Base-by-base conservation (phyloP, 2,329 filamentous ascomycete genomes). In the Cordyceps cicadae region DNA sequence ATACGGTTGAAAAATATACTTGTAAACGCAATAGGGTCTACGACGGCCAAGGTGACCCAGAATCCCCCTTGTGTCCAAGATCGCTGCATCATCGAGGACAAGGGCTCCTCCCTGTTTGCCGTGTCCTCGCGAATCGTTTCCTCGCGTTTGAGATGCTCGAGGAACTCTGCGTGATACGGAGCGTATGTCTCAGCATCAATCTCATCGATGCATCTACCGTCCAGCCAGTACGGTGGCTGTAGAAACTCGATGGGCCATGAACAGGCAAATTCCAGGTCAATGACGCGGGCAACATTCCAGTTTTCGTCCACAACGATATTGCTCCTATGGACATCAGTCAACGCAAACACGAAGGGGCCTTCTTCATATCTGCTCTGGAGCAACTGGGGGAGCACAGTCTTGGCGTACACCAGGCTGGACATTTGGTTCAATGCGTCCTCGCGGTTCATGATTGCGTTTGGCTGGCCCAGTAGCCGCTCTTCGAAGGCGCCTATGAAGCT, bases 291-390 rank as follows among this genome's bases (percentile, higher is more conserved):
- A 39, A 75, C 64, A 51, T 71, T 67, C 70, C 71, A 74, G 45
- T 72, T 55, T 15, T 67, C 54, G 59, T 75, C 71, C 5, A 74
- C 71, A 54, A 75, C 69, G 15, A 74, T 71, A 59, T 78, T 77
- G 60, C 72, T 73, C 52, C 68, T 65, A 50, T 76, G 74, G 21
- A 77, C 62, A 62, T 78, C 75, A 24, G 72, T 76, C 11, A 77
- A 67, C 29, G 29, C 29, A 1, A 63, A 66, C 14, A 71, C 54
- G 58, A 73, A 76, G 1, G 71, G 73, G 1, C 74, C 72, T 29
- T 29, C 29, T 29, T 29, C 29, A 7, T 29, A 29, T 29, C 29
- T 29, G 29, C 29, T 29, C 29, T 29, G 29, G 29, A 29, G 29
- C 29, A 29, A 29, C 29, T 63, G 54, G 7, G 41, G 65, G 37